Base-by-base conservation (phyloP, 257 asterid genomes). In the Haberlea rhodopensis region DNA sequence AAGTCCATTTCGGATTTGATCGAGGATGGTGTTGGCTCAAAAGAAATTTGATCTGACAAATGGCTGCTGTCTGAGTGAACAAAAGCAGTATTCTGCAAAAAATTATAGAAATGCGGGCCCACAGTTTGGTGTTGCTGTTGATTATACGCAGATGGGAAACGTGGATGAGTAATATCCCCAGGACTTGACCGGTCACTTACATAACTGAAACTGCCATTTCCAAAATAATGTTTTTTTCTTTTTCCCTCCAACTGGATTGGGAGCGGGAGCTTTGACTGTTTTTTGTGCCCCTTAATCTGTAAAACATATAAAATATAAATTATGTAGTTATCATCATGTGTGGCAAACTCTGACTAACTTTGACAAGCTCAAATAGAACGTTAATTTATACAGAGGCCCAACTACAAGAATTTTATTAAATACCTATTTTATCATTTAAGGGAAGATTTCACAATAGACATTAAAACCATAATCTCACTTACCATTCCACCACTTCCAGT, bases 1-100 rank as follows among this genome's bases (percentile, higher is more conserved):
- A 80, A 63, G 65, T 76, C 79, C 37, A 69, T 78, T 74, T 84
- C 91, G 15, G 81, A 71, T 76, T 80, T 90, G 60, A 84, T 66
- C 57, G 69, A 63, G 72, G 85, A 76, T 13, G 68, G 53, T 49
- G 78, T 67, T 13, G 77, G 77, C 64, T 76, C 77, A 23, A 68
- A 71, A 10, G 85, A 68, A 48, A 64, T 72, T 45, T 55, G 75
- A 67, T 71, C 84, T 58, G 85, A 84, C 49, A 76, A 71, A 66
- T 56, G 76, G 70, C 80, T 71, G 65, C 59, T 78, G 58, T 81
- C 88, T 25, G 89, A 68, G 57, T 75, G 79, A 75, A 62, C 58
- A 61, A 67, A 81, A 29, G 85, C 58, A 54, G 72, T 68, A 59
- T 71, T 75, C 62, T 65, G 84, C 73, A 76, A 62, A 75, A 13